These are phyloP conservation scores for Patellifolia procumbens DNA, from an alignment of 179 eudicot genomes.

Conservation along the genomic window DNA sequence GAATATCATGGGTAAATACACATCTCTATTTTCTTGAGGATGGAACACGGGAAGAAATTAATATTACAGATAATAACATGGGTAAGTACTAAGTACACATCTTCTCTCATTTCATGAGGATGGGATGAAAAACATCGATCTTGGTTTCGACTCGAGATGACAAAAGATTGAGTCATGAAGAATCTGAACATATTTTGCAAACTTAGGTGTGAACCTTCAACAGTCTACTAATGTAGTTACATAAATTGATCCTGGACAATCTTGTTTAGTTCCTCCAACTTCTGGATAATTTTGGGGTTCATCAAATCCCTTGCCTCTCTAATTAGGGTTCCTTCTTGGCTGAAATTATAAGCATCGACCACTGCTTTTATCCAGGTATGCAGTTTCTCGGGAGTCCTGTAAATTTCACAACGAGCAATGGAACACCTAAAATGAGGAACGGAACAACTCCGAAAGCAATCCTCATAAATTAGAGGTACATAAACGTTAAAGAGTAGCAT, in stretches of 20 bases:
- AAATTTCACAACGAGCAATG: background rate
- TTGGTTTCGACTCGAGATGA: background rate
- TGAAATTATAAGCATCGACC: constrained; percentile 72
- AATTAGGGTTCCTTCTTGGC: constrained; percentile 68
- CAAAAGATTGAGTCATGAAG: background rate
- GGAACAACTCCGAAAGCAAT: background rate
- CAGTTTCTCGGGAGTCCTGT: constrained; percentile 86
- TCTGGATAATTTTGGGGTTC: constrained; percentile 62
- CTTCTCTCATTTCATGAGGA: background rate
- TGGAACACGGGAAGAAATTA: too few relatives aligned
- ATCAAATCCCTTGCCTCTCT: constrained; percentile 75
- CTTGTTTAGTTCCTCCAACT: constrained; percentile 63
- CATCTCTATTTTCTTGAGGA: background rate
- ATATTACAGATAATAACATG: too few relatives aligned
- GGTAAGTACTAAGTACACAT: background rate
- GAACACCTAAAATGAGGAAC: background rate
- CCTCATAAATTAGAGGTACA: background rate
- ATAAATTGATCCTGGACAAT: constrained; percentile 65
- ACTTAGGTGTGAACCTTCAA: background rate
- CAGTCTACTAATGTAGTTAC: constrained; percentile 33
- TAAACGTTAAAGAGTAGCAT: background rate
- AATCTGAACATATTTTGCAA: background rate
- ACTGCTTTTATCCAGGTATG: constrained; percentile 61
- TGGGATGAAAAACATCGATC: background rate
- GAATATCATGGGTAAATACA: background rate